Evolutionary conservation across 768 basidiomycete species (phyloP), one percentile per base, ranked within the genome.

Genomic region (Suillus subalutaceus): DNA sequence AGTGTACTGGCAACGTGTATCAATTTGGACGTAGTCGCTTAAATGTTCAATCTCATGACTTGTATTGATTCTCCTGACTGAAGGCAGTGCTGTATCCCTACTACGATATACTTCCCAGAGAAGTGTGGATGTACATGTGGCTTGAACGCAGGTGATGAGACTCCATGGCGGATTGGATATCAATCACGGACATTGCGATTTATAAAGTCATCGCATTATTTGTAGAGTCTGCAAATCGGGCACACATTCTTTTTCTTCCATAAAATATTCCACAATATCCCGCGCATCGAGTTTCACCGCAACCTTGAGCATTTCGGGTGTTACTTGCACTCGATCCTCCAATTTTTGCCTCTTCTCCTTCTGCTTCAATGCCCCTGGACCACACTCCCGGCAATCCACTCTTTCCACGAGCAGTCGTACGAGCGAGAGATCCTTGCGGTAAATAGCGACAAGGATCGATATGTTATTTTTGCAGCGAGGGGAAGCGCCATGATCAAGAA

Each of bases 381-480:
- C n/a, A 23, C 60, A 30, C 4, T 44, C 62, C 52, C 53, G 65
- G 13, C 48, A 50, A 9, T 79, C 76, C 30, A 74, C 72, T n/a
- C 85, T 80, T 72, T 94, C 91, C 58, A 97, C 83, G n/a, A 98
- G 83, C 75, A 92, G 74, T 72, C 84, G 87, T 48, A 97, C 89
- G 55, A 96, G 78, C 0, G 74, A 66, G 10, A 96, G 77, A 66
- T 94, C 87, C 67, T 84, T 86, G 70, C 85, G 86, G 48, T 85
- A 83, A 61, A 97, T 91, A 3, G 96, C 96, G 4, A 94, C 84
- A 59, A 83, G 79, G 20, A 97, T 81, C 0, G 94, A 84, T n/a
- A 95, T 79, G 26, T 80, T 83, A 15, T 83, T 75, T 71, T 90
- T 91, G 67, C 77, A 77, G 6, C 72, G 72, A 0, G 96, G 95